phyloP scores from a whole-genome alignment of 257 asterid species.

The Orobanche coerulescens region DNA sequence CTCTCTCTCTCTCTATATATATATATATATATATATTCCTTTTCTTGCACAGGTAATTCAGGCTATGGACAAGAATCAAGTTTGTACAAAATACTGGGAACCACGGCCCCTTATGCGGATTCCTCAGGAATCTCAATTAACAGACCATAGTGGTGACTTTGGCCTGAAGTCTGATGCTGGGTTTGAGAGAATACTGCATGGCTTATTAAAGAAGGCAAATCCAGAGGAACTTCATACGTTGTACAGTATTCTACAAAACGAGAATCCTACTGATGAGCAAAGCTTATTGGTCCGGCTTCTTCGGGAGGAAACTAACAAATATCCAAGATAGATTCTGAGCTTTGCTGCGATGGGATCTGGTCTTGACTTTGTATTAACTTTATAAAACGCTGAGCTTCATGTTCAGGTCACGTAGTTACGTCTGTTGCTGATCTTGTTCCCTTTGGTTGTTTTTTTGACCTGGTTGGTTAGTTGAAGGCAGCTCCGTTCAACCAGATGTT shows the following conservation, averaged over 20 bases:
- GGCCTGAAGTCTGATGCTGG: constrained; percentile 34
- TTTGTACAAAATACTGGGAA: constrained; percentile 70
- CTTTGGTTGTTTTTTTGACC: too few species aligned
- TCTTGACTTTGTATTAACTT: neutral
- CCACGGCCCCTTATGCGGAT: constrained; percentile 80
- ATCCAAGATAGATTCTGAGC: constrained; percentile 27
- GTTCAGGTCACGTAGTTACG: too few species aligned
- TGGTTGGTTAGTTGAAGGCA: too few species aligned
- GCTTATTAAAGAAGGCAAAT: constrained; percentile 66
- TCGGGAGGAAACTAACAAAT: constrained; percentile 46
- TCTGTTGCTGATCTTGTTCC: too few species aligned
- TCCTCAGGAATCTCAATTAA: constrained; percentile 37
- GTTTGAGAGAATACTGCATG: constrained; percentile 35
- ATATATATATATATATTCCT: neutral
- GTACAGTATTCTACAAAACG: constrained; percentile 38
- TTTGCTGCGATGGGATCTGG: constrained; percentile 1
- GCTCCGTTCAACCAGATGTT: too few species aligned
- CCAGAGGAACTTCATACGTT: constrained; percentile 59
- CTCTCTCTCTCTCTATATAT: constrained; percentile 21
- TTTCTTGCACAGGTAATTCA: constrained; percentile 56
- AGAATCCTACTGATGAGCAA: constrained; percentile 33
- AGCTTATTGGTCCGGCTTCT: constrained; percentile 52
- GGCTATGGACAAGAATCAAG: constrained; percentile 60
- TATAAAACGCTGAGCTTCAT: too few species aligned
- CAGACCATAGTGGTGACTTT: constrained; percentile 20